Evolutionary conservation across 1,139 yeast species (phyloP), one percentile per base, ranked within the genome.

Genomic region (Yamadazyma kanchanaburiensis): DNA sequence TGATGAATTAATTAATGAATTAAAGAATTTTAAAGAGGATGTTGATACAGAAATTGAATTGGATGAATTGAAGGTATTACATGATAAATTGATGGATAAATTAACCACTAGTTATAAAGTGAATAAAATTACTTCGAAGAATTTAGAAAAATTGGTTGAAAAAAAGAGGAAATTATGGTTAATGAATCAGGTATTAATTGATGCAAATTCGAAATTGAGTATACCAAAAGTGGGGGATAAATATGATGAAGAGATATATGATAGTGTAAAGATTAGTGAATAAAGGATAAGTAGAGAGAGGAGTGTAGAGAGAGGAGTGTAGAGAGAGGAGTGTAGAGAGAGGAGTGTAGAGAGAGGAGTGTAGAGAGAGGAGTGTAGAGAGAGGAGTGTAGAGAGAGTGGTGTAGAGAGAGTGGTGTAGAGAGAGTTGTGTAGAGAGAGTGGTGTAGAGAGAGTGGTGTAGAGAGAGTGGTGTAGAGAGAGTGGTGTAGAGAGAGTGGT

Each of bases 161-260:
- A 59, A 64, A 27, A 68, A 69, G 37, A 51, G 76, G 30, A 55
- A 57, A 27, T 53, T 69, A 25, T 77, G 85, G 81, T 42, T 67
- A 4, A 64, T 67, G 15, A 82, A 77, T 42, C 89, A 84, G 48
- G 43, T 64, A 18, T 49, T 81, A 15, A 45, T 83, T 24, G 82
- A 80, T 46, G 68, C 66, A 19, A 64, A 76, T 38, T 46, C 71
- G 15, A 45, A 52, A 28, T 38, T 63, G 12, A 69, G 70, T 4
- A 51, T 67, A 12, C 70, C 69, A 3, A 15, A 7, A 2, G 14
- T 16, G 8, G 21, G 28, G 5, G 28, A 24, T 11, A 27, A 30
- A 19, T 28, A 33, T 2, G 73, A 66, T 42, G 58, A 52, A 11
- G 59, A 48, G 29, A 35, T 58, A 24, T 39, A 55, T 20, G 30